phyloP scores from a whole-genome alignment of 148 eudicot genomes.

The Persicaria maculosa region DNA sequence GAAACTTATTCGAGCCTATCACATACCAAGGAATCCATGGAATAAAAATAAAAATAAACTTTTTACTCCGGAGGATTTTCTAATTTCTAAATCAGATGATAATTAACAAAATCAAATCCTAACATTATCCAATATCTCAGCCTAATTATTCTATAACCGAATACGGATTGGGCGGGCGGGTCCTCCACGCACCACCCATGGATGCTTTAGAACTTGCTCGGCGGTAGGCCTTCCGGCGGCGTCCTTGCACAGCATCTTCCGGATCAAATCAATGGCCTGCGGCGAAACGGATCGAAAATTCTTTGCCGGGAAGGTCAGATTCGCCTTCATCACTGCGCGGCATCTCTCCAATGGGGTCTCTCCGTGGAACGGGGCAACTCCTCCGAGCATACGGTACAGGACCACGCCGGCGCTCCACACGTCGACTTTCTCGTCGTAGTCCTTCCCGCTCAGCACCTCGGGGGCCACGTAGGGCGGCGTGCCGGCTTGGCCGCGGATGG shows the following conservation, averaged over 20 bases:
- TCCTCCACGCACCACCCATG: too few species aligned
- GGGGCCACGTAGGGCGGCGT: slow-evolving; percentile 95
- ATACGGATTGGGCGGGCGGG: too few species aligned
- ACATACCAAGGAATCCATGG: too few species aligned
- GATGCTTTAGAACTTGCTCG: slow-evolving; percentile 61
- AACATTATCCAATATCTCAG: too few species aligned
- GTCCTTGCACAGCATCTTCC: slow-evolving; percentile 90
- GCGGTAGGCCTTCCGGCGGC: slow-evolving; percentile 55
- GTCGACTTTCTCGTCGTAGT: slow-evolving; percentile 75
- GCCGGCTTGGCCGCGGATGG: slow-evolving; percentile 47
- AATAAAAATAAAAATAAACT: too few species aligned
- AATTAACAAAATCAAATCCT: too few species aligned
- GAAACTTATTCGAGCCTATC: too few species aligned
- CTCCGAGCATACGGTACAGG: slow-evolving; percentile 70
- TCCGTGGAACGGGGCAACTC: slow-evolving; percentile 68
- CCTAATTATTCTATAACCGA: too few species aligned
- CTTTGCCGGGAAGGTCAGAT: slow-evolving; percentile 71
- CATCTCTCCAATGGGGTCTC: slow-evolving; percentile 61
- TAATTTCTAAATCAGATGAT: too few species aligned
- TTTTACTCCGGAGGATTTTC: too few species aligned
- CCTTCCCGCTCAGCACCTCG: slow-evolving; percentile 66
- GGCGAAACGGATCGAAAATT: slow-evolving; percentile 60
- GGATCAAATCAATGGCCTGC: slow-evolving; percentile 68
- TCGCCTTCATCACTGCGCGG: slow-evolving; percentile 59
- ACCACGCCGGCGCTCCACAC: slow-evolving; percentile 91